Percentiles rank a stretch among this genome's conserved stretches.
These are phyloP conservation scores for Cryptococcus sp. DNA, from an alignment of 1,284 basidiomycete genomes.

Conservation along the genomic window DNA sequence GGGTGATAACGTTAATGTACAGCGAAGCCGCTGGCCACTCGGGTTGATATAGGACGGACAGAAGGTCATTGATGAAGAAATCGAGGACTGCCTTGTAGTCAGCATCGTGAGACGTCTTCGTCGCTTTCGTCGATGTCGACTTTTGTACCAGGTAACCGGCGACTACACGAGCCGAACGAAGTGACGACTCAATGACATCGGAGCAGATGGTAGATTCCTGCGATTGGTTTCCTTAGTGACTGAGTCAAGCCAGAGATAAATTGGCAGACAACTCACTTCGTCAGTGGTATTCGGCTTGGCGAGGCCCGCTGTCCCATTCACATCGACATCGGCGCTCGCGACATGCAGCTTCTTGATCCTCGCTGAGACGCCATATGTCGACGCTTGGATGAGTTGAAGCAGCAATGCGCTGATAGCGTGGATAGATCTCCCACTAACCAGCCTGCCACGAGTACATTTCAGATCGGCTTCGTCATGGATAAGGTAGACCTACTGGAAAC, in stretches of 20 bases:
- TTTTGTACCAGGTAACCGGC: conserved; percentile 80
- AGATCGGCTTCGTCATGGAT: background rate
- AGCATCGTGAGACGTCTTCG: conserved; percentile 83
- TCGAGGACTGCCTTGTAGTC: conserved; percentile 91
- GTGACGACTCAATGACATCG: conserved; percentile 64
- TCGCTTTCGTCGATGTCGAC: conserved; percentile 66
- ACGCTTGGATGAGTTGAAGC: conserved; percentile 93
- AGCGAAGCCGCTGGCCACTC: conserved; percentile 94
- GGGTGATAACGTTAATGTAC: conserved; percentile 72
- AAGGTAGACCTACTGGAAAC: conserved; percentile 67
- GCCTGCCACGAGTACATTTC: conserved; percentile 30
- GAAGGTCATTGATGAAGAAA: conserved; percentile 80
- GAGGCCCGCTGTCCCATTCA: conserved; percentile 4
- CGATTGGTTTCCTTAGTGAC: background rate
- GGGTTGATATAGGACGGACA: conserved; percentile 87
- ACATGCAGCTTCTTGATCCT: conserved; percentile 52
- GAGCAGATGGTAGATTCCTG: conserved; percentile 30
- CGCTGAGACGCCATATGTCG: conserved; percentile 69
- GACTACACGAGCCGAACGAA: conserved; percentile 79
- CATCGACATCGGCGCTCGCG: conserved; percentile 63
- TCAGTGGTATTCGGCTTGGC: conserved; percentile 63
- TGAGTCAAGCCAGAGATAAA: background rate
- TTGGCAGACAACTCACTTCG: conserved; percentile 10
- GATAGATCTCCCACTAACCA: conserved; percentile 66
- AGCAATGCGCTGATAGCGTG: conserved; percentile 88